Evolutionary conservation across 2,329 filamentous ascomycete species (phyloP).

Genomic region (Aureobasidium lini): DNA sequence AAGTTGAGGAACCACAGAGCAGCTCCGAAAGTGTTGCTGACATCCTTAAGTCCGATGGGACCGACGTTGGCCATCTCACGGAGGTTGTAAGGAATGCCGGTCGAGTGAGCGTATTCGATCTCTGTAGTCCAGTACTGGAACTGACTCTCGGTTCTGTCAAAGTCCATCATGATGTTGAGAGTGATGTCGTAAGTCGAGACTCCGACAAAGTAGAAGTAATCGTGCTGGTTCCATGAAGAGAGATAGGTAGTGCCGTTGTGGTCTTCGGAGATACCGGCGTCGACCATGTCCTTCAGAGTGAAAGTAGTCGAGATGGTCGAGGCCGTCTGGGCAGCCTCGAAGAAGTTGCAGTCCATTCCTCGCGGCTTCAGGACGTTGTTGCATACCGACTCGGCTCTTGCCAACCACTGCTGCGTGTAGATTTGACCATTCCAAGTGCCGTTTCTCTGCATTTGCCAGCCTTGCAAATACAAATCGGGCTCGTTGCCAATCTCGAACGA

Average conservation of each 20-base stretch:
- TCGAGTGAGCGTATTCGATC: constrained; percentile 34
- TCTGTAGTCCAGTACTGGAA: constrained; percentile 42
- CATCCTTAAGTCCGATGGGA: constrained; percentile 39
- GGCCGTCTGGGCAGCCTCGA: constrained; percentile 43
- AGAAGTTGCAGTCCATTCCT: constrained; percentile 36
- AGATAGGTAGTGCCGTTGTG: constrained; percentile 32
- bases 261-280: constrained; percentile 32
- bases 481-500: constrained; percentile 40
- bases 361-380: constrained; percentile 38
- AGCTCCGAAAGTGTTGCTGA: constrained; percentile 44
- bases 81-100: constrained; percentile 41
- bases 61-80: constrained; percentile 47
- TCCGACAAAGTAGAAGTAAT: constrained; percentile 47
- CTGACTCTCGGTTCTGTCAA: constrained; percentile 41
- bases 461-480: constrained; percentile 34
- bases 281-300: constrained; percentile 35
- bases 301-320: constrained; percentile 47
- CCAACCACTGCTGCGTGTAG: constrained; percentile 41
- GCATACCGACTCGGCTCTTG: constrained; percentile 37
- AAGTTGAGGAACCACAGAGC: constrained; percentile 48
- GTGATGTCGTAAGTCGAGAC: constrained; percentile 39
- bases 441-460: constrained; percentile 36
- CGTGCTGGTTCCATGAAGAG: constrained; percentile 45
- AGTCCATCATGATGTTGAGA: constrained; percentile 38
- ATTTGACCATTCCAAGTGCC: constrained; percentile 36